Evolutionary conservation across 768 basidiomycete genomes (phyloP), one percentile per base, ranked within the genome.

Genomic region (Pleurotus cornucopiae): DNA sequence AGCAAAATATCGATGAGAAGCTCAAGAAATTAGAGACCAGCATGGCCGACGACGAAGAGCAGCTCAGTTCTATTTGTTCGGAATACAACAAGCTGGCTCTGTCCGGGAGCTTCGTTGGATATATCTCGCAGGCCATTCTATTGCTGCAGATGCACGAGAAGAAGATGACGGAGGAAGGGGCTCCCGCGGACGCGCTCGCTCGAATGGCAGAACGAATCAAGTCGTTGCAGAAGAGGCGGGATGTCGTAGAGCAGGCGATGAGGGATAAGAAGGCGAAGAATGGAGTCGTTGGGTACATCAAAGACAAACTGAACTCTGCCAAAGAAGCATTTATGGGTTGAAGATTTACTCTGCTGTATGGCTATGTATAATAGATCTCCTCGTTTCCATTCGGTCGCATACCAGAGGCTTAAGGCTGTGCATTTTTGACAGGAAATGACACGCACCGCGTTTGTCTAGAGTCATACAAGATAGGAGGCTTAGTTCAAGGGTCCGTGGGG

Each of bases 91-190:
- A 57, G 5, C 47, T 61, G 23, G 43, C 58, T 5, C 34, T 61
- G 23, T 56, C 60, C 6, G 60, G 58, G 14, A 61, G 60, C 51
- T 61, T 59, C 43, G 34, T 46, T 21, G 58, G 55, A 2, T 56
- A 57, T 54, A 45, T 61, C 20, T 21, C 55, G 30, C 51, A 49
- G 5, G 58, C 58, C 18, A 53, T 61, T 39, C 39, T 20, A 38
- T 25, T 61, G 58, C 44, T 61, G 45, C 49, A 54, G 55, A n/a
- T 59, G 49, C 43, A 55, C 23, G 23, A 56, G 21, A 49, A 44
- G 45, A 47, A 55, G 45, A 49, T 61, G 60, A 53, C 41, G 37
- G 43, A 55, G 16, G 46, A 51, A 12, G 55, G 58, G 3, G 37
- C 60, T 12, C 51, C 46, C 30, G 18, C 37, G 5, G 58, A 59